These are phyloP conservation scores for Phytophthora chlamydospora DNA, from an alignment of 352 stramenopile species.

Conservation along the genomic window DNA sequence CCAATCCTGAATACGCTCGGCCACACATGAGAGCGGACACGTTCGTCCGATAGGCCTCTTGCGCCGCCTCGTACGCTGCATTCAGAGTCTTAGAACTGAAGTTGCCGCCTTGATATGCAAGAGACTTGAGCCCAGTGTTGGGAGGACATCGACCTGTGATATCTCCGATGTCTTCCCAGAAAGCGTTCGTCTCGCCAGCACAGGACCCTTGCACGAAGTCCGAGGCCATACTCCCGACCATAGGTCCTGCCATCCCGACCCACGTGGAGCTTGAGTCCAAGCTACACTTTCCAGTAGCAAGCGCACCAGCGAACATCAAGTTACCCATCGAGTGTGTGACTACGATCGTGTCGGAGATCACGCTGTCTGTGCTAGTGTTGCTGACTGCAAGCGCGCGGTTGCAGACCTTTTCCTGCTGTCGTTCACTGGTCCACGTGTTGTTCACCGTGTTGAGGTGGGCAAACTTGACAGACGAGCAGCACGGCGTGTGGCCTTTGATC, in stretches of 20 bases:
- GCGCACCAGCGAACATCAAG: background rate
- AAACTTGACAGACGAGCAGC: slow-evolving; percentile 47
- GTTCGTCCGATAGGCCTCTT: slow-evolving; percentile 25
- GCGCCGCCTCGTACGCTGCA: slow-evolving; percentile 10
- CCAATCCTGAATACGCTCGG: slow-evolving; percentile 20
- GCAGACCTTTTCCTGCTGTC: slow-evolving; percentile 33
- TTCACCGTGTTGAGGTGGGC: slow-evolving; percentile 45
- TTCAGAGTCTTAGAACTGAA: background rate
- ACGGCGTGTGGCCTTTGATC: slow-evolving; percentile 41
- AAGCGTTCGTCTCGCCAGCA: slow-evolving; percentile 1
- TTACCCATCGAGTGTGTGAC: slow-evolving; percentile 2
- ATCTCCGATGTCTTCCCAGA: slow-evolving; percentile 1
- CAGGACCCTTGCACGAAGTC: slow-evolving; percentile 6
- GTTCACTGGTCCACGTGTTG: slow-evolving; percentile 39
- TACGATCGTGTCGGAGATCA: slow-evolving; percentile 2
- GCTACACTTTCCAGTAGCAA: slow-evolving; percentile 38
- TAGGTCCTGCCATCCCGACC: slow-evolving; percentile 34
- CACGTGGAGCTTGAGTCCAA: slow-evolving; percentile 27
- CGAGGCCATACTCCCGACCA: slow-evolving; percentile 20
- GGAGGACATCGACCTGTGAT: background rate
- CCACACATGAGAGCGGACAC: slow-evolving; percentile 36
- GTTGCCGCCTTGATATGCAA: background rate
- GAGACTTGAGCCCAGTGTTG: slow-evolving; percentile 3
- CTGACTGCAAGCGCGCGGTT: slow-evolving; percentile 23
- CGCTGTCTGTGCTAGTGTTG: background rate